Percentiles rank a stretch among this genome's conserved stretches.
These are phyloP conservation scores for Phialemoniopsis sp. DNA, from an alignment of 2,329 filamentous ascomycete species.

Conservation along the genomic window DNA sequence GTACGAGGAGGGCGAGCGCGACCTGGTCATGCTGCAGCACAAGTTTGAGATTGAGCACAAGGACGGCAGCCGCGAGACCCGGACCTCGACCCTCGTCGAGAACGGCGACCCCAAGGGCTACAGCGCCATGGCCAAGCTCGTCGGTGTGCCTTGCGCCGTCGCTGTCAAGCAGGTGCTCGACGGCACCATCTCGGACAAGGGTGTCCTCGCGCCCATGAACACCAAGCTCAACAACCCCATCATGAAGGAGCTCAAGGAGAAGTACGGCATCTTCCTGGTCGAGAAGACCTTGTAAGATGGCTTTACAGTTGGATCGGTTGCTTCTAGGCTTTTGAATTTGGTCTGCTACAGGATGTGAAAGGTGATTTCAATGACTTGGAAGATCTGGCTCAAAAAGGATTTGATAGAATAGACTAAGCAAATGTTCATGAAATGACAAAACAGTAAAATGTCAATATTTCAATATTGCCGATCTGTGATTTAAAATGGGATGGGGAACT, in stretches of 20 bases:
- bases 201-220: conserved; percentile 65
- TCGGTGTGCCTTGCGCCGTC: conserved; percentile 20
- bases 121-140: conserved; percentile 74
- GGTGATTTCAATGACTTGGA: too few species aligned
- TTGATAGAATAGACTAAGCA: too few species aligned
- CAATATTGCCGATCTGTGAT: too few species aligned
- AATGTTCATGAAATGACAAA: too few species aligned
- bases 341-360: too few species aligned
- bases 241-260: conserved; percentile 73
- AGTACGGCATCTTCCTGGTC: conserved; percentile 69
- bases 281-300: conserved; percentile 55
- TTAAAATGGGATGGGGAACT: too few species aligned
- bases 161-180: conserved; percentile 65
- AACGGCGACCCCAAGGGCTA: conserved; percentile 76
- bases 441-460: too few species aligned
- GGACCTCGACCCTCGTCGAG: conserved; percentile 76
- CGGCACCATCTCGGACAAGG: conserved; percentile 58
- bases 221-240: conserved; percentile 62
- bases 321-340: too few species aligned
- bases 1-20: conserved; percentile 77
- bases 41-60: conserved; percentile 81
- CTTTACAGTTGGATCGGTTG: too few species aligned
- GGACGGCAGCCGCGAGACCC: conserved; percentile 72
- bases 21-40: conserved; percentile 78
- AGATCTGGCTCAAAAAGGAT: too few species aligned